Evolutionary conservation across 345 rosid species (phyloP), one percentile per base, ranked within the genome.

Genomic region (Citrus maxima): DNA sequence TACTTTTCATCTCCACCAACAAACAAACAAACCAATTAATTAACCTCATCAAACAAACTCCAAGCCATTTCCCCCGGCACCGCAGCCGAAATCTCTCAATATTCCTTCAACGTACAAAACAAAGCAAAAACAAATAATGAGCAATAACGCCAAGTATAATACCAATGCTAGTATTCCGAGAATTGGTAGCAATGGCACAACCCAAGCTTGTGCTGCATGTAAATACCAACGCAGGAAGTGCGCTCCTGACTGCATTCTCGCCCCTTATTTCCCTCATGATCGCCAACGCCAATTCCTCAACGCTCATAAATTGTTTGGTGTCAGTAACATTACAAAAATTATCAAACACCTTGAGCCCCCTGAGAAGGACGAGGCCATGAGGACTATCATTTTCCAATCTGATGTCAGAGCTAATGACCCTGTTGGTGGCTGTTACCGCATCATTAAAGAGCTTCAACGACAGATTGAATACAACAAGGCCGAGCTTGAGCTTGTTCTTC

Each of bases 151-250:
- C 3, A 59, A 24, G 10, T n/a, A 3, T 38, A 24, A 7, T n/a
- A 64, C 5, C 65, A 40, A n/a, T 55, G 19, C 10, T 61, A 40
- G 27, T 37, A 38, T 40, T 16, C 42, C 69, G 7, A 62, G 70
- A 42, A 46, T 46, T 21, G 59, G 60, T 46, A 74, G 80, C 80
- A 85, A 67, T 56, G 79, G 69, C 79, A 87, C 90, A 35, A 86
- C 90, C 81, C 95, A 90, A 38, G 97, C 99, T 7, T 96, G 99
- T 56, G 98, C 99, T 4, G 98, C 99, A 2, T 96, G 99, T 88
- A 94, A 93, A 83, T 93, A 93, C 93, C 98, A 92, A 78, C 95
- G 99, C 1, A 89, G 94, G 68, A 93, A 94, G 82, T 96, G 99
- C 81, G 89, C 90, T 24, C 92, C 98, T 13, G 97, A 94, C 85